phyloP scores from a whole-genome alignment of 306 rosid genomes.

The Calophaca sinica region DNA sequence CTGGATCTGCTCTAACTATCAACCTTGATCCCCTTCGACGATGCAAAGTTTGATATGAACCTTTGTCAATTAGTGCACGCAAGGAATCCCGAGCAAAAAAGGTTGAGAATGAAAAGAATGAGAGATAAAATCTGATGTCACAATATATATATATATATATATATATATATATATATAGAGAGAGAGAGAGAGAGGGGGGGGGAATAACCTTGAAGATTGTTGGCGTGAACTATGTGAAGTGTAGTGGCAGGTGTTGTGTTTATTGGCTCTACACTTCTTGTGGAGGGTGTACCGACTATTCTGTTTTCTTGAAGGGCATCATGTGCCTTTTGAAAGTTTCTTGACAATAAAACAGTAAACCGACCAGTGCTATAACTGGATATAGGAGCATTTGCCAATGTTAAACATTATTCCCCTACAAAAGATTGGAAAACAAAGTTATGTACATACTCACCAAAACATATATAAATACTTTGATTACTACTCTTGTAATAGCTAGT shows the following conservation, averaged over 20 bases:
- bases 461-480: not conserved
- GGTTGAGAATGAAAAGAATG: slow-evolving; percentile 12
- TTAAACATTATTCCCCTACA: slow-evolving; percentile 38
- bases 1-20: no score
- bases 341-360: slow-evolving; percentile 25
- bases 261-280: not conserved
- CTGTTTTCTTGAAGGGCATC: slow-evolving; percentile 10
- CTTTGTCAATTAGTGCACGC: no score
- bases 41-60: no score
- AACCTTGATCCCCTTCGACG: no score
- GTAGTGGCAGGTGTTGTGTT: not conserved
- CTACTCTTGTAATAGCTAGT: not conserved
- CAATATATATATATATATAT: not conserved
- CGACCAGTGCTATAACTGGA: not conserved
- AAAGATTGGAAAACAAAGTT: slow-evolving; percentile 2
- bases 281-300: not conserved
- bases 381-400: not conserved
- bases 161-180: no score
- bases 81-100: no score
- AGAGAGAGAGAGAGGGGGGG: no score
- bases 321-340: slow-evolving; percentile 44
- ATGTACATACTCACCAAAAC: slow-evolving; percentile 1
- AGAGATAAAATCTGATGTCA: not conserved
- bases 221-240: not conserved
- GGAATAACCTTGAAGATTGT: slow-evolving; percentile 4